Conservation (phyloP, 2,329 filamentous ascomycete species). For the Spiromastix sp. region DNA sequence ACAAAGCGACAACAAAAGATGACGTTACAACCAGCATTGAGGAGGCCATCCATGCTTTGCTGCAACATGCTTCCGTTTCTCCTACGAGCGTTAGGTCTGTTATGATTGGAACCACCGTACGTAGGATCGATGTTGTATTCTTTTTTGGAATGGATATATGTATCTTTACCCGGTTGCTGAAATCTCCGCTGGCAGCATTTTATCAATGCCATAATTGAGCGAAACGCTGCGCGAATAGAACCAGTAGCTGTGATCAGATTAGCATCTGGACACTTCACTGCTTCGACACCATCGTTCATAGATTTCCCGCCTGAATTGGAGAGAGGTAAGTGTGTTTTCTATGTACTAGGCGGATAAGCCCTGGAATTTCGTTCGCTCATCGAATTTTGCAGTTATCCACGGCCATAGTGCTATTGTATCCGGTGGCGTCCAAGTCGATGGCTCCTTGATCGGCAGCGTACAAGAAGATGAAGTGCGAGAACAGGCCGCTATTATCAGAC, state of each 20-base stretch:
- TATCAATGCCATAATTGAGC: conserved; percentile 40
- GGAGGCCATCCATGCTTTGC: conserved; percentile 34
- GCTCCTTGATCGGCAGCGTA: conserved; percentile 3
- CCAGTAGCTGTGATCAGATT: conserved; percentile 39
- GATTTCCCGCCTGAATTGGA: conserved; percentile 35
- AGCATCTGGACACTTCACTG: conserved; percentile 1
- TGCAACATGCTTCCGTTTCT: conserved; percentile 29
- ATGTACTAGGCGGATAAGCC: too few species aligned
- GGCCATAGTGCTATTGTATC: conserved; percentile 6
- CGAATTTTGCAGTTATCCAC: too few species aligned
- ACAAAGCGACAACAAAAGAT: conserved; percentile 41
- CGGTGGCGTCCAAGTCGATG: conserved; percentile 7
- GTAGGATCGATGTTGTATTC: too few species aligned
- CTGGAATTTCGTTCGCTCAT: too few species aligned
- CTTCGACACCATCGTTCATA: conserved; percentile 33
- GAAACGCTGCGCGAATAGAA: conserved; percentile 33
- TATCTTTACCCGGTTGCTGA: too few species aligned
- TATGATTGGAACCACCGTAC: conserved; percentile 40
- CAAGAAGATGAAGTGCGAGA: conserved; percentile 2
- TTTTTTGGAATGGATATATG: too few species aligned
- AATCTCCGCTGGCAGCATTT: too few species aligned
- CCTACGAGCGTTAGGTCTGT: conserved; percentile 35
- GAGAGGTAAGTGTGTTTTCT: too few species aligned
- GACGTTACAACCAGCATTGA: conserved; percentile 43
- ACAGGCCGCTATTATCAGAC: conserved; percentile 3